Percentiles rank a stretch among this genome's conserved stretches.
These are phyloP conservation scores for Blastobotrys americana DNA, from an alignment of 805 yeast genomes.

Conservation along the genomic window DNA sequence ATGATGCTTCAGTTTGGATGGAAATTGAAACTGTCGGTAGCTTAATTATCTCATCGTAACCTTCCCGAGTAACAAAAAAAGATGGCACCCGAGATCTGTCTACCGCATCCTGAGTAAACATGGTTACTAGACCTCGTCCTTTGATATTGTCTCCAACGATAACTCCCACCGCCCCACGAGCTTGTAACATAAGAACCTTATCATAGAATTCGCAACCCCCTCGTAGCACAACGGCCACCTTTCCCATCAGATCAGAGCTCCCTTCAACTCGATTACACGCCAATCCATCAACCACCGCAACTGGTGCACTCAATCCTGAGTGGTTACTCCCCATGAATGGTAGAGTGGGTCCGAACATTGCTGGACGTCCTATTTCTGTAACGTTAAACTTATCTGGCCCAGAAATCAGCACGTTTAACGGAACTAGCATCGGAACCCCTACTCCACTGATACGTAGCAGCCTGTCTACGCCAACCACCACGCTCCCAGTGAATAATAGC, in stretches of 20 bases:
- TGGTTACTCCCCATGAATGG: conserved; percentile 3
- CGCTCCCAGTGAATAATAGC: background rate
- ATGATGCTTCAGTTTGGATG: conserved; percentile 23
- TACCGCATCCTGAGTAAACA: conserved; percentile 44
- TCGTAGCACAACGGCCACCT: conserved; percentile 35
- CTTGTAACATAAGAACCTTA: conserved; percentile 42
- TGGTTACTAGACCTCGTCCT: conserved; percentile 42
- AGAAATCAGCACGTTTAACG: conserved; percentile 22
- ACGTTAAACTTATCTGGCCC: conserved; percentile 24
- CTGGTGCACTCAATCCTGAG: conserved; percentile 20
- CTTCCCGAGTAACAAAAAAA: conserved; percentile 43
- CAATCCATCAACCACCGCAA: conserved; percentile 19
- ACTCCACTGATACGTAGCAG: background rate
- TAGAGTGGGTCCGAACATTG: conserved; percentile 31
- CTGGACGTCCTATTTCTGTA: conserved; percentile 32
- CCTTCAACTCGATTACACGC: conserved; percentile 21
- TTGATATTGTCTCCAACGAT: conserved; percentile 51
- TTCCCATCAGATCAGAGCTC: conserved; percentile 22
- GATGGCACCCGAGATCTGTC: conserved; percentile 43
- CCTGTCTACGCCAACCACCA: background rate
- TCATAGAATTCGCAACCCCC: conserved; percentile 51
- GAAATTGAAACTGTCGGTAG: conserved; percentile 20
- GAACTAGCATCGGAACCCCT: conserved; percentile 16
- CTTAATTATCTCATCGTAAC: conserved; percentile 29
- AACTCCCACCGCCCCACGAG: conserved; percentile 43